Evolutionary conservation across 192 early-diverging fungal genomes (phyloP).

Genomic region (Chytriomyces sp.): DNA sequence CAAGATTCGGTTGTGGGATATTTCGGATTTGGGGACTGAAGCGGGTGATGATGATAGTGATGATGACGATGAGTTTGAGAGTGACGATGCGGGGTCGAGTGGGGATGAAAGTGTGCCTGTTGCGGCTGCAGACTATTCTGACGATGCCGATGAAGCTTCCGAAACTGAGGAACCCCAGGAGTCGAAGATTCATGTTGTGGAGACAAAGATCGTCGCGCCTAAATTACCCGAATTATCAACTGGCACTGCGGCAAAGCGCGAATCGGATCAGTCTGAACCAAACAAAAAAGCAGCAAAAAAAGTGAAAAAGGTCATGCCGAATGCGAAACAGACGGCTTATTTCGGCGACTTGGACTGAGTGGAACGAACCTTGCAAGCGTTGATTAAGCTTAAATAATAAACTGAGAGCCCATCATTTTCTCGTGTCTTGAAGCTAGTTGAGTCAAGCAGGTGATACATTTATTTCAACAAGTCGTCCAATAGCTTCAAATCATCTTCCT

Average conservation of each 20-base stretch:
- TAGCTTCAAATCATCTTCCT: too few species aligned
- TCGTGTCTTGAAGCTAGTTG: too few species aligned
- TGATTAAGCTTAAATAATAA: too few species aligned
- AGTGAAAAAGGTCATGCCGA: constrained; percentile 22
- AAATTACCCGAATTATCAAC: too few species aligned
- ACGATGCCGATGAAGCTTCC: constrained; percentile 23
- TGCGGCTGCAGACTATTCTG: constrained; percentile 10
- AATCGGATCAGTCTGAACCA: background rate
- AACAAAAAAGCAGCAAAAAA: constrained; percentile 7
- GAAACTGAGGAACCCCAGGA: constrained; percentile 2
- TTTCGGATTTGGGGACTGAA: constrained; percentile 56
- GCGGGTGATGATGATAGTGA: constrained; percentile 77
- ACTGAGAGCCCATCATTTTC: too few species aligned
- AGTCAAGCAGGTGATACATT: too few species aligned
- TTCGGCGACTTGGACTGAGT: constrained; percentile 48
- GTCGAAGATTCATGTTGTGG: too few species aligned
- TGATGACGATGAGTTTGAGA: constrained; percentile 73
- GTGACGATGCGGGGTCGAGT: constrained; percentile 1
- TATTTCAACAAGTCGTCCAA: too few species aligned
- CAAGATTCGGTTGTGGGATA: constrained; percentile 84
- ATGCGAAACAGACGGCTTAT: constrained; percentile 34
- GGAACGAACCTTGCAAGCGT: too few species aligned
- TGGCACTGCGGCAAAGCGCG: too few species aligned
- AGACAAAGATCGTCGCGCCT: too few species aligned
- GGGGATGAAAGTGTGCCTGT: constrained; percentile 12